Evolutionary conservation across 2,329 filamentous ascomycete genomes (phyloP).

Genomic region (Hypoxylon sp.): DNA sequence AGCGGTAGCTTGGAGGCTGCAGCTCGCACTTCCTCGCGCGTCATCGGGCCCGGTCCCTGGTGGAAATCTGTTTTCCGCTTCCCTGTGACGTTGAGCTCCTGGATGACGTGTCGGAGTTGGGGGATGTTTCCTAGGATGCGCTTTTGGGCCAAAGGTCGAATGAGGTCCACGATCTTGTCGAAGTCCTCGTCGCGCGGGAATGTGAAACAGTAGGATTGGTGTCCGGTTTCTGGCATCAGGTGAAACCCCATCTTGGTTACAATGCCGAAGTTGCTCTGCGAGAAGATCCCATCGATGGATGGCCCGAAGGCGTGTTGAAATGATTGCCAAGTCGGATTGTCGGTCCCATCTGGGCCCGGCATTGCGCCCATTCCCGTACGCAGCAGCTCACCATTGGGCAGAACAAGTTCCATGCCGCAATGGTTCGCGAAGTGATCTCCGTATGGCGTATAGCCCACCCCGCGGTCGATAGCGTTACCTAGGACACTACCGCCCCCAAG

Average conservation of each 20-base stretch:
- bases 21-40: slow-evolving; percentile 51
- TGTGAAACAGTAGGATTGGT: slow-evolving; percentile 59
- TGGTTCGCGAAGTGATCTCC: slow-evolving; percentile 59
- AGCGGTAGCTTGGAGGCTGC: slow-evolving; percentile 57
- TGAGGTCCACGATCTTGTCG: slow-evolving; percentile 54
- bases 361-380: slow-evolving; percentile 65
- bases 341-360: slow-evolving; percentile 54
- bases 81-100: slow-evolving; percentile 62
- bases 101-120: slow-evolving; percentile 60
- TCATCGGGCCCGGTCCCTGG: slow-evolving; percentile 49
- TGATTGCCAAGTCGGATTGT: slow-evolving; percentile 58
- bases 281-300: slow-evolving; percentile 63
- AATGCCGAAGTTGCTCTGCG: slow-evolving; percentile 67
- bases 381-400: slow-evolving; percentile 62
- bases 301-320: slow-evolving; percentile 60
- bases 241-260: slow-evolving; percentile 68
- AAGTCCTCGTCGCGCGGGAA: slow-evolving; percentile 54
- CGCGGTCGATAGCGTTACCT: slow-evolving; percentile 63
- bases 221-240: slow-evolving; percentile 56
- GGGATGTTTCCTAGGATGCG: slow-evolving; percentile 65
- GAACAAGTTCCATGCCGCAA: slow-evolving; percentile 59
- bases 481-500: slow-evolving; percentile 61
- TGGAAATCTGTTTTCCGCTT: slow-evolving; percentile 54
- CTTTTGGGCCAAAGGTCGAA: slow-evolving; percentile 56
- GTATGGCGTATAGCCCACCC: slow-evolving; percentile 63